A percentile compares a stretch with the other conserved stretches of the same genome.
phyloP scores from a whole-genome alignment of 495 filamentous ascomycete species.

The Astrocystis sublimbata region DNA sequence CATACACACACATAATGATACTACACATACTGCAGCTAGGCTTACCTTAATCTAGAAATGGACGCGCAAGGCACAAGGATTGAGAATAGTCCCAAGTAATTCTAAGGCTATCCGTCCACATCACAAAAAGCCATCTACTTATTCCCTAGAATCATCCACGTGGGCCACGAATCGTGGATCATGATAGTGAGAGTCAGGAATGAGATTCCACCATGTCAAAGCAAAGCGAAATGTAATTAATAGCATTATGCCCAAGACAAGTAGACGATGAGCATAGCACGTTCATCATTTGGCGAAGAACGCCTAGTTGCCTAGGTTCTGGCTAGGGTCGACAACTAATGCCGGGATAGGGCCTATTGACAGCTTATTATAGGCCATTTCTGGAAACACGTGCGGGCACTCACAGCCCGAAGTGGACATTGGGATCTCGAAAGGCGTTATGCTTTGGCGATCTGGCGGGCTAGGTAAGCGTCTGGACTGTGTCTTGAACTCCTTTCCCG shows the following conservation, averaged over 20 bases:
- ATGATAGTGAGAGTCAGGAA: background rate
- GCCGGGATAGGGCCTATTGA: background rate
- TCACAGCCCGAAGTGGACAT: constrained; percentile 18
- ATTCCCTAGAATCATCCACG: no score
- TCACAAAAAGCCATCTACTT: constrained; percentile 4
- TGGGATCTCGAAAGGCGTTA: constrained; percentile 9
- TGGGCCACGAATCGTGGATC: constrained; percentile 5
- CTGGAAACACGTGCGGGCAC: constrained; percentile 19
- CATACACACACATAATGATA: no score
- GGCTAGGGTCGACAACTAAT: background rate
- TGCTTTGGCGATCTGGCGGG: constrained; percentile 9
- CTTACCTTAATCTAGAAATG: background rate
- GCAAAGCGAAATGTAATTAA: no score
- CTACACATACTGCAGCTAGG: no score
- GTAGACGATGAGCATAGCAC: no score
- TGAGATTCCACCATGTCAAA: no score
- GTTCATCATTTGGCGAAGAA: no score
- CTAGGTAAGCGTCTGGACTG: constrained; percentile 14
- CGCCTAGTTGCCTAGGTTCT: no score
- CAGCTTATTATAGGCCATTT: constrained; percentile 8
- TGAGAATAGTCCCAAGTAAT: background rate
- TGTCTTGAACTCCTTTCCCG: constrained; percentile 6
- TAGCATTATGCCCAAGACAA: no score
- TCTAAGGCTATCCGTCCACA: background rate
- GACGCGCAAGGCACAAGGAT: constrained; percentile 8